Conservation (phyloP, 805 yeast genomes). For the Candida schatavii region DNA sequence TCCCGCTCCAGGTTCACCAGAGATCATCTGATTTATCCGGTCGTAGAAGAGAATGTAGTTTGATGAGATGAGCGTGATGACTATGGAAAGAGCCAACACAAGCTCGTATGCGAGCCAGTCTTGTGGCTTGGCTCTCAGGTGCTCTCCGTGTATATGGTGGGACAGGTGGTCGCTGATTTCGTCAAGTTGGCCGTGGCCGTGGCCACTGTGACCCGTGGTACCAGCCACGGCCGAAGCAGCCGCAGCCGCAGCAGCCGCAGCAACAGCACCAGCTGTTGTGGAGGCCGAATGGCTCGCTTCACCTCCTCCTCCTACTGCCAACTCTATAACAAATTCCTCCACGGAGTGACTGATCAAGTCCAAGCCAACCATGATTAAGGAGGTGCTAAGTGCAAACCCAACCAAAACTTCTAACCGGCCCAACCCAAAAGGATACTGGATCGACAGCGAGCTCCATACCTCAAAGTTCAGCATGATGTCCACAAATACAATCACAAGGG, state of each 20-base stretch:
- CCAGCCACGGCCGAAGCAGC: slow-evolving; percentile 16
- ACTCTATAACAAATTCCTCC: slow-evolving; percentile 62
- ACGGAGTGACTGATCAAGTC: slow-evolving; percentile 84
- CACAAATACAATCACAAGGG: slow-evolving; percentile 64
- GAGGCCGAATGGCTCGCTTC: too few relatives aligned
- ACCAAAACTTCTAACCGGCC: slow-evolving; percentile 87
- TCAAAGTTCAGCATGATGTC: slow-evolving; percentile 87
- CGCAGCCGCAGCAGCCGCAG: slow-evolving; percentile 18
- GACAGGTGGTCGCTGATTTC: slow-evolving; percentile 24
- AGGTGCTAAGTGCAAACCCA: slow-evolving; percentile 83
- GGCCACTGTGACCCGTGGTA: too few relatives aligned
- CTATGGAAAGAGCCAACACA: slow-evolving; percentile 19
- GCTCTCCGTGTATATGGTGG: slow-evolving; percentile 37
- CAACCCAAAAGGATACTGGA: slow-evolving; percentile 87
- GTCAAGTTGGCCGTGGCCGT: background rate
- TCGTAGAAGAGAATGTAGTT: slow-evolving; percentile 31
- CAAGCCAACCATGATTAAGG: slow-evolving; percentile 85
- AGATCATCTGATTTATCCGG: slow-evolving; percentile 16
- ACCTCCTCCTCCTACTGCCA: slow-evolving; percentile 33
- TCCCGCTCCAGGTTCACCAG: background rate
- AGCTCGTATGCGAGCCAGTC: slow-evolving; percentile 31
- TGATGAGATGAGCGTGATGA: slow-evolving; percentile 33
- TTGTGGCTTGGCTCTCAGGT: slow-evolving; percentile 11
- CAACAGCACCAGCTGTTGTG: slow-evolving; percentile 21
- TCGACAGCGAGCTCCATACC: slow-evolving; percentile 81